Evolutionary conservation across 2,329 filamentous ascomycete species (phyloP), one percentile per base, ranked within the genome.

Genomic region (Knufia petricola): DNA sequence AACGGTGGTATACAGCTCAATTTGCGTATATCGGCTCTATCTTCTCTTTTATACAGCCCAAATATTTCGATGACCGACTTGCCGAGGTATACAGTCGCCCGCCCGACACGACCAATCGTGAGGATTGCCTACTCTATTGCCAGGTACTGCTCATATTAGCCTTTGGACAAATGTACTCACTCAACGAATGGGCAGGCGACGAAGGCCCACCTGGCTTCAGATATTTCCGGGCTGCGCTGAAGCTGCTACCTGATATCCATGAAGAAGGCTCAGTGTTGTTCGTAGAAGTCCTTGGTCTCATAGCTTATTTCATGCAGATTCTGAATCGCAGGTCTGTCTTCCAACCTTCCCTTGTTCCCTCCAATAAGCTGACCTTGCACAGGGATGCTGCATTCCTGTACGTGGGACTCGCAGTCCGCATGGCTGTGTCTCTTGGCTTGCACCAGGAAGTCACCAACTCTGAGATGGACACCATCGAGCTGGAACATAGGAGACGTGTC

Each of bases 1-100:
- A 70, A 45, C 64, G 72, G 12, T 63, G 75, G 1, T 76, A 73
- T 50, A 65, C 67, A 23, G 70, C 73, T 0, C 76, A 78, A 50
- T 75, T 77, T 58, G 67, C 67, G 28, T 78, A 76, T 48, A 77
- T 78, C 15, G 75, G 75, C 9, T 77, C 75, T 12, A 78, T 78
- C 8, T 78, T 78, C 51, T 70, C 72, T 9, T 73, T 78, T 38
- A 68, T 72, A 0, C 68, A 72, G 21, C 71, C 72, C 0, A 57
- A 63, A 2, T 59, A 66, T 13, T 77, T 77, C 46, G 72, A 76
- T 50, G 56, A 61, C 30, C 64, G 70, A 21, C 62, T 78, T 0
- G 52, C 64, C 12, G 58, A 65, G 23, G 69, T 72, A 3, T 76
- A 77, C 48, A 61, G 63, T 7, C 63, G 66, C 1, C 61, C 64